phyloP scores from a whole-genome alignment of 192 early-diverging fungal species.

The Spinellus fusiger region DNA sequence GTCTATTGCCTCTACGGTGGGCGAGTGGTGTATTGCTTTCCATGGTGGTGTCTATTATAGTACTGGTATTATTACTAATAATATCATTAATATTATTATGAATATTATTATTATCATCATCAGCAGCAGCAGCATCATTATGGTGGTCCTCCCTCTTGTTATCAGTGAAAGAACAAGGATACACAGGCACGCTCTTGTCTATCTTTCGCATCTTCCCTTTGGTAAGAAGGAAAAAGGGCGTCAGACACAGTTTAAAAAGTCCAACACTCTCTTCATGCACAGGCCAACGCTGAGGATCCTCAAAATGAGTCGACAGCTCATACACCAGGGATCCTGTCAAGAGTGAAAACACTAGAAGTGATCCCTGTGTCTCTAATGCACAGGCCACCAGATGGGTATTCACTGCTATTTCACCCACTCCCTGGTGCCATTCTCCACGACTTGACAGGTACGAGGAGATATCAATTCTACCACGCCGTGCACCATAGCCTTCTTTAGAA shows the following conservation, averaged over 20 bases:
- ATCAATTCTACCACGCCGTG: conserved; percentile 36
- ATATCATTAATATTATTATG: too few species aligned
- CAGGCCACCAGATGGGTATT: conserved; percentile 44
- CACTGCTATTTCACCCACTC: conserved; percentile 39
- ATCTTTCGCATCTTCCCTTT: conserved; percentile 6
- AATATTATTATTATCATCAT: too few species aligned
- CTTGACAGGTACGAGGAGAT: conserved; percentile 28
- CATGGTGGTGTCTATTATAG: too few species aligned
- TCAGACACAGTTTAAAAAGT: conserved; percentile 9
- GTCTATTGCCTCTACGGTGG: background rate
- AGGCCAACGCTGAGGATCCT: conserved; percentile 5
- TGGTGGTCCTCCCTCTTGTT: too few species aligned
- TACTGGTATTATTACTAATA: too few species aligned
- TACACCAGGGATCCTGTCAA: conserved; percentile 47
- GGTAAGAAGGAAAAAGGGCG: conserved; percentile 26
- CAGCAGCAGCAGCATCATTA: too few species aligned
- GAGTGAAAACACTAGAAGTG: conserved; percentile 41
- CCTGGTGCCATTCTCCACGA: conserved; percentile 38
- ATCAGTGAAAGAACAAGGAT: too few species aligned
- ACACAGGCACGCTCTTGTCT: background rate
- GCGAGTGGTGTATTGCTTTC: background rate
- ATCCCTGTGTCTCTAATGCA: conserved; percentile 37
- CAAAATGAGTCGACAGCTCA: conserved; percentile 26
- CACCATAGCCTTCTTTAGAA: conserved; percentile 8
- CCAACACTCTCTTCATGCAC: background rate